phyloP scores from a whole-genome alignment of 441 rosid genomes.

The Lagerstroemia fauriei region DNA sequence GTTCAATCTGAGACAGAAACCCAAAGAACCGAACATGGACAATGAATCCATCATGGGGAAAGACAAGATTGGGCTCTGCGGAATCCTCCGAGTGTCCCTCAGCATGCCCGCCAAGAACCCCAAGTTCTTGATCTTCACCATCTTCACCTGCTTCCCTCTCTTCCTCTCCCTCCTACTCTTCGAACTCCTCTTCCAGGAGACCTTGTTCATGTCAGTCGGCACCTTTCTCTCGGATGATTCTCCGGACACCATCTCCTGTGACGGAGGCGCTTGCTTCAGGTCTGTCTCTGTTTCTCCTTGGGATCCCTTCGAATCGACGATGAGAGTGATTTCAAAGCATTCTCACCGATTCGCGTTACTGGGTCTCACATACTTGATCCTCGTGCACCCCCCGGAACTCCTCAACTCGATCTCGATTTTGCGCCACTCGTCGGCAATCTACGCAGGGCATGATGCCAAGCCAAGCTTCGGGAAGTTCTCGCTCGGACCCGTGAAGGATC shows the following conservation, averaged over 20 bases:
- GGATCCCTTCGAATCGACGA: not conserved
- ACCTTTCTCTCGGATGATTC: slow-evolving; percentile 1
- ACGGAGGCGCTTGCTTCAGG: not conserved
- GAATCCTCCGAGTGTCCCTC: slow-evolving; percentile 29
- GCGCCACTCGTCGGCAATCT: slow-evolving; percentile 29
- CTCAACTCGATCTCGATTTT: slow-evolving; percentile 34
- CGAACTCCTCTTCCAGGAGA: slow-evolving; percentile 35
- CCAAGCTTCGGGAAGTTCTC: slow-evolving; percentile 12
- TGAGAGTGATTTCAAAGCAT: slow-evolving; percentile 4
- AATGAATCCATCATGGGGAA: slow-evolving; percentile 7
- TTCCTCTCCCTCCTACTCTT: slow-evolving; percentile 39
- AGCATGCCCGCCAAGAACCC: slow-evolving; percentile 16
- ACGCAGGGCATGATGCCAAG: slow-evolving; percentile 22
- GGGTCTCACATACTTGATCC: slow-evolving; percentile 35
- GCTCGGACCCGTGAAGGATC: slow-evolving; percentile 17
- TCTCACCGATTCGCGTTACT: slow-evolving; percentile 28
- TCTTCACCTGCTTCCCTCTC: slow-evolving; percentile 36
- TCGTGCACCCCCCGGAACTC: slow-evolving; percentile 37
- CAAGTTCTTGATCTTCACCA: slow-evolving; percentile 29
- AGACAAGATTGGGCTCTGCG: slow-evolving; percentile 34
- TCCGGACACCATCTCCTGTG: not conserved
- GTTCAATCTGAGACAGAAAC: not conserved
- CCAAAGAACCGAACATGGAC: not conserved
- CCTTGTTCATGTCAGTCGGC: slow-evolving; percentile 23
- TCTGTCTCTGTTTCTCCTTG: not conserved